Percentiles rank a stretch among this genome's conserved stretches.
phyloP scores from a whole-genome alignment of 106 monocot genomes.

The Iris macrosiphon region DNA sequence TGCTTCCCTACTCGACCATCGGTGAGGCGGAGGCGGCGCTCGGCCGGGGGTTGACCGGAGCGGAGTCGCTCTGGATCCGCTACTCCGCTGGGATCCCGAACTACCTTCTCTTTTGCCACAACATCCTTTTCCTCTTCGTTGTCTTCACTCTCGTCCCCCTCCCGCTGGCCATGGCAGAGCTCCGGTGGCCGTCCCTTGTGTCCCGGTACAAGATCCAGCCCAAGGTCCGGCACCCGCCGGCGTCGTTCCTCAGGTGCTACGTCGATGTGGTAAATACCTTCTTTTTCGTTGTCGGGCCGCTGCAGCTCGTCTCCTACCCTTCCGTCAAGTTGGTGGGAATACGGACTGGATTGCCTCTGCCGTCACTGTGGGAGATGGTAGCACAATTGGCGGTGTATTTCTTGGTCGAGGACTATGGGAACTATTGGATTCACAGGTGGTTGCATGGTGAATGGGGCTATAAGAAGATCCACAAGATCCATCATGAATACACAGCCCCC shows the following conservation, averaged over 20 bases:
- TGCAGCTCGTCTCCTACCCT: constrained; percentile 80
- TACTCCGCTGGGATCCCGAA: constrained; percentile 72
- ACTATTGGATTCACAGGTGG: constrained; percentile 89
- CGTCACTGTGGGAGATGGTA: constrained; percentile 58
- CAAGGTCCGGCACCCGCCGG: constrained; percentile 33
- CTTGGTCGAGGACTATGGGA: constrained; percentile 81
- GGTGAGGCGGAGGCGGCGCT: constrained; percentile 64
- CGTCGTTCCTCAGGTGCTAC: constrained; percentile 65
- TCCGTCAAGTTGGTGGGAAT: constrained; percentile 81
- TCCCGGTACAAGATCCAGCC: constrained; percentile 84
- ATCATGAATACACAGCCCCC: constrained; percentile 92
- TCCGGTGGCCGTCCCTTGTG: constrained; percentile 29
- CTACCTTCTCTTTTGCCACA: constrained; percentile 66
- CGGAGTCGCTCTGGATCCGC: constrained; percentile 68
- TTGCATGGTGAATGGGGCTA: constrained; percentile 72
- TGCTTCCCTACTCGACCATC: constrained; percentile 64
- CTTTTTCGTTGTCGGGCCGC: constrained; percentile 60
- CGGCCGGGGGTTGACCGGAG: constrained; percentile 51
- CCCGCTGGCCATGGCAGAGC: constrained; percentile 69
- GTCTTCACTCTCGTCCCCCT: constrained; percentile 75
- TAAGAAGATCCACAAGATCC: constrained; percentile 81
- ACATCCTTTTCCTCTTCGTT: constrained; percentile 66
- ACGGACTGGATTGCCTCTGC: constrained; percentile 63
- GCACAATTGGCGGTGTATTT: constrained; percentile 69
- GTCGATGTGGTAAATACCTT: constrained; percentile 53